Evolutionary conservation across 1,284 basidiomycete species (phyloP).

Genomic region (Agaricales sp.): DNA sequence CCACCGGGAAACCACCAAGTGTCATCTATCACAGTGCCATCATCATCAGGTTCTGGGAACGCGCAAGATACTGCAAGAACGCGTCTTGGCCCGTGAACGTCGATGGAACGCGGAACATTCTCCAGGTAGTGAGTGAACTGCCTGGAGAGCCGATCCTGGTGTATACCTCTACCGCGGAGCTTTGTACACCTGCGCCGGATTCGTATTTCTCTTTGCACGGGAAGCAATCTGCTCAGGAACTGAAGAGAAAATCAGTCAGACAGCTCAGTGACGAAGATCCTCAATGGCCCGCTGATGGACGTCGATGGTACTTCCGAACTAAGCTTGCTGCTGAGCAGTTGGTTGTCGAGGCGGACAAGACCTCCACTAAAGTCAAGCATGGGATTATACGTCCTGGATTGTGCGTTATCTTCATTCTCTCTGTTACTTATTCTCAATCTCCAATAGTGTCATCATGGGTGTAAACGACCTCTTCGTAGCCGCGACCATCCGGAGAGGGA

Average conservation of each 20-base stretch:
- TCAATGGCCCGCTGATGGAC: constrained; percentile 10
- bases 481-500: constrained; percentile 18
- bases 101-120: constrained; percentile 19
- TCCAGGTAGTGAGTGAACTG: constrained; percentile 17
- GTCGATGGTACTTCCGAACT: constrained; percentile 20
- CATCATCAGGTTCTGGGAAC: constrained; percentile 25
- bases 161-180: constrained; percentile 22
- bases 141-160: constrained; percentile 16
- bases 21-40: constrained; percentile 25
- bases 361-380: constrained; percentile 14
- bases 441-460: constrained; percentile 21
- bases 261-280: constrained; percentile 18
- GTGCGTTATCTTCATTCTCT: constrained; percentile 12
- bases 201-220: constrained; percentile 17
- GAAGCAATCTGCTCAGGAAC: constrained; percentile 12
- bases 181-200: constrained; percentile 16
- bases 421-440: not conserved
- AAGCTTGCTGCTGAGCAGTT: constrained; percentile 22
- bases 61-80: constrained; percentile 19
- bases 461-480: constrained; percentile 23
- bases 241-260: too few species aligned
- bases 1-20: constrained; percentile 15
- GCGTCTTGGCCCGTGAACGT: constrained; percentile 22
- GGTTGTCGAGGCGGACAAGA: constrained; percentile 17
- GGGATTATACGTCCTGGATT: constrained; percentile 22